These are phyloP conservation scores for Millerago galiae DNA, from an alignment of 805 yeast species.

Conservation along the genomic window DNA sequence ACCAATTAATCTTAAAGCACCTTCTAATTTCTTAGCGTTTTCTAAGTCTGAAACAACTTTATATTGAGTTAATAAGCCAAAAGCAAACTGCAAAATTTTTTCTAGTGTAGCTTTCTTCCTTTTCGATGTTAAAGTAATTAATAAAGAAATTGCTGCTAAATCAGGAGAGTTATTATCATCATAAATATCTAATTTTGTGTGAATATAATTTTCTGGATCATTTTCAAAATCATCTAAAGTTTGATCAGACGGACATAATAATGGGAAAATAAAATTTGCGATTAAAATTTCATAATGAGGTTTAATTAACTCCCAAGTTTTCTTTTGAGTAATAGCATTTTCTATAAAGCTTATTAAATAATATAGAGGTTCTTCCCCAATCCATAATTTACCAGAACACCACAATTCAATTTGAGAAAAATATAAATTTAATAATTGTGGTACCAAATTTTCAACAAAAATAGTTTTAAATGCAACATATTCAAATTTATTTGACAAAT, in stretches of 20 bases:
- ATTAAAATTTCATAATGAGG: conserved; percentile 61
- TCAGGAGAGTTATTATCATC: conserved; percentile 67
- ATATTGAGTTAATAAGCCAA: conserved; percentile 35
- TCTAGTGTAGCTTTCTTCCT: conserved; percentile 54
- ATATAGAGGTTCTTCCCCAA: conserved; percentile 58
- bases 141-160: conserved; percentile 67
- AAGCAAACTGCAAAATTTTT: conserved; percentile 55
- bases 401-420: conserved; percentile 66
- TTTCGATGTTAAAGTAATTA: conserved; percentile 66
- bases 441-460: conserved; percentile 56
- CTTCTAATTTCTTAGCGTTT: conserved; percentile 65
- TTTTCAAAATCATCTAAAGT: conserved; percentile 70
- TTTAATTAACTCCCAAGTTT: conserved; percentile 61
- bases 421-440: conserved; percentile 61
- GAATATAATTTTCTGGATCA: conserved; percentile 86
- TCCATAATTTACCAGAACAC: conserved; percentile 63
- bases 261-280: conserved; percentile 68
- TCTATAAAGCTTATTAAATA: conserved; percentile 60
- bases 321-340: conserved; percentile 49
- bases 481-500: conserved; percentile 38
- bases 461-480: conserved; percentile 55
- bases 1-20: conserved; percentile 74
- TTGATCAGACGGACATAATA: conserved; percentile 62
- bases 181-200: conserved; percentile 57
- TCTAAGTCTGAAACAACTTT: conserved; percentile 32